phyloP scores from a whole-genome alignment of 2,329 filamentous ascomycete species.

The Aspergillus oerlinghausenensis region DNA sequence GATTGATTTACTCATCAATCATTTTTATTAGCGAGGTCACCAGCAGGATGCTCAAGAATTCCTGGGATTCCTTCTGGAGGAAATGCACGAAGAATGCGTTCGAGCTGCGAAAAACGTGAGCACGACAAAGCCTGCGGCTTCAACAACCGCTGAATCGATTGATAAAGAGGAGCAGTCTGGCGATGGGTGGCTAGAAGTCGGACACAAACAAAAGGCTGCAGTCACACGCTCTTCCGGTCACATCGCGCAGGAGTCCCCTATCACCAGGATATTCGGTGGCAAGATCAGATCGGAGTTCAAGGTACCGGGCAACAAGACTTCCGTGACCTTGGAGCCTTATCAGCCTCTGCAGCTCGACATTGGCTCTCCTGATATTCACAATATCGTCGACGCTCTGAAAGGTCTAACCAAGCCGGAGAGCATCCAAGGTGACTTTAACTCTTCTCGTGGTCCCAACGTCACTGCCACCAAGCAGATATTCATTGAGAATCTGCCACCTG shows the following conservation, averaged over 20 bases:
- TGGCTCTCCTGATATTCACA: conserved; percentile 76
- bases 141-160: conserved; percentile 36
- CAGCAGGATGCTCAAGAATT: conserved; percentile 99
- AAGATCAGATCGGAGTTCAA: conserved; percentile 84
- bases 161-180: conserved; percentile 38
- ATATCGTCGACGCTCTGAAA: conserved; percentile 86
- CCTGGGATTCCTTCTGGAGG: conserved; percentile 84
- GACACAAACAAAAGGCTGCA: conserved; percentile 81
- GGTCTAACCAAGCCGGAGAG: conserved; percentile 78
- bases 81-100: conserved; percentile 87
- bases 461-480: conserved; percentile 89
- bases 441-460: conserved; percentile 69
- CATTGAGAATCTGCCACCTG: conserved; percentile 84
- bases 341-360: conserved; percentile 95
- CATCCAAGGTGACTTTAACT: conserved; percentile 78
- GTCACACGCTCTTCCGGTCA: conserved; percentile 81
- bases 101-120: conserved; percentile 62
- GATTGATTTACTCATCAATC: neutral
- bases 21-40: conserved; percentile 65
- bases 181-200: conserved; percentile 90
- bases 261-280: conserved; percentile 93
- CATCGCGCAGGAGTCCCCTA: conserved; percentile 67
- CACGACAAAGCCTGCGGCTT: conserved; percentile 40
- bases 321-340: conserved; percentile 88
- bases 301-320: conserved; percentile 81